Evolutionary conservation across 2,329 filamentous ascomycete genomes (phyloP).

Genomic region (Beauveria sp.): DNA sequence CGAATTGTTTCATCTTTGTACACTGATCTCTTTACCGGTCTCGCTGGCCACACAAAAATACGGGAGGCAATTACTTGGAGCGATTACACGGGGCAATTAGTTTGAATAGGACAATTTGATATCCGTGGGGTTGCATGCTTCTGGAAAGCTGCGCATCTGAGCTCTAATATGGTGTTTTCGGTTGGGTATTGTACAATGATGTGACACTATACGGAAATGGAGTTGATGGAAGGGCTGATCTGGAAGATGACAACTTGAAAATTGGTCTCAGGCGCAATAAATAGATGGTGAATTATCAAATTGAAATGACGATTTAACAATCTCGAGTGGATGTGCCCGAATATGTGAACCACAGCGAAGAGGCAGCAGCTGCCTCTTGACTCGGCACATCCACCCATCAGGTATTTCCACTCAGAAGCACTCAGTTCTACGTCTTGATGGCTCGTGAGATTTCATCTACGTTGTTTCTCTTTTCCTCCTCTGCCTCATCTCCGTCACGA

Average conservation of each 20-base stretch:
- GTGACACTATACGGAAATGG: neutral
- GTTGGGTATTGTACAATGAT: neutral
- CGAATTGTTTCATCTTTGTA: neutral
- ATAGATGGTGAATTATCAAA: neutral
- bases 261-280: neutral
- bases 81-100: neutral
- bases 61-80: neutral
- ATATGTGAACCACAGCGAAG: neutral
- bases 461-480: too few relatives aligned
- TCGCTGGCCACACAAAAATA: neutral
- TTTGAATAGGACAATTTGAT: neutral
- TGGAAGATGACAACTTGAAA: neutral
- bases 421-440: too few relatives aligned
- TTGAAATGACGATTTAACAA: neutral
- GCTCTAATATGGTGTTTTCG: neutral
- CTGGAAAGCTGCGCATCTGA: neutral
- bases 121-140: neutral
- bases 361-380: too few relatives aligned
- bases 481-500: too few relatives aligned
- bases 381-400: too few relatives aligned
- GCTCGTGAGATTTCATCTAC: too few relatives aligned
- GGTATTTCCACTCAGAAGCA: too few relatives aligned
- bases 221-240: neutral
- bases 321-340: neutral
- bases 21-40: neutral